phyloP scores from a whole-genome alignment of 2,329 filamentous ascomycete genomes.

The Dothideomycetidae sp. region DNA sequence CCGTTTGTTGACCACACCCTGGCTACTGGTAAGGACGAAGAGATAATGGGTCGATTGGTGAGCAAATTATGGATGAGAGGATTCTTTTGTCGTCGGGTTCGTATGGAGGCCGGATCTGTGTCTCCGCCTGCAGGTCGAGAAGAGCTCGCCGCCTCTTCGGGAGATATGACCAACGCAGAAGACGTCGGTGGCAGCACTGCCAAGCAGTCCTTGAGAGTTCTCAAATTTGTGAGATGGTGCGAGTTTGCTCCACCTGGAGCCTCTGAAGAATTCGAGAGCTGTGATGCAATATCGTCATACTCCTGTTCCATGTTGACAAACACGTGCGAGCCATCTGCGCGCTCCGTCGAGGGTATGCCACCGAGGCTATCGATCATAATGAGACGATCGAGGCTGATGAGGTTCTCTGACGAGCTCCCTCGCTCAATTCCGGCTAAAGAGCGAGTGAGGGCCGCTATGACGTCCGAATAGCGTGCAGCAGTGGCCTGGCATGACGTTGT shows the following conservation, averaged over 20 bases:
- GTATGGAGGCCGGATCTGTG: slow-evolving; percentile 27
- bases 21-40: slow-evolving; percentile 71
- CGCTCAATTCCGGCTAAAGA: slow-evolving; percentile 52
- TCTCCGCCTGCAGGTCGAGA: slow-evolving; percentile 17
- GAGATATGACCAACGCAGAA: slow-evolving; percentile 79
- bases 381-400: slow-evolving; percentile 52
- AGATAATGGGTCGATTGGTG: slow-evolving; percentile 85
- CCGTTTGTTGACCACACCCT: slow-evolving; percentile 35
- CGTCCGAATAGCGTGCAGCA: slow-evolving; percentile 43
- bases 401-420: slow-evolving; percentile 5
- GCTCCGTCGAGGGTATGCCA: slow-evolving; percentile 57
- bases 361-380: slow-evolving; percentile 81
- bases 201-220: slow-evolving; percentile 55
- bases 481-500: slow-evolving; percentile 37
- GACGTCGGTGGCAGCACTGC: slow-evolving; percentile 67
- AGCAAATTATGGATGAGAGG: slow-evolving; percentile 89
- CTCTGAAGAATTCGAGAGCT: slow-evolving; percentile 25
- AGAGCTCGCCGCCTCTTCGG: slow-evolving; percentile 60
- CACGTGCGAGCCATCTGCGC: slow-evolving; percentile 52
- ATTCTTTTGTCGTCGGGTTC: slow-evolving; percentile 53
- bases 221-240: slow-evolving; percentile 55
- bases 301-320: slow-evolving; percentile 94
- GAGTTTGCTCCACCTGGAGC: slow-evolving; percentile 18
- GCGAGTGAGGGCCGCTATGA: slow-evolving; percentile 61
- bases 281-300: slow-evolving; percentile 51